Percentiles rank a stretch among this genome's conserved stretches.
phyloP scores from a whole-genome alignment of 176 grass and related monocot genomes.

The Hsuehochloa calcarea region DNA sequence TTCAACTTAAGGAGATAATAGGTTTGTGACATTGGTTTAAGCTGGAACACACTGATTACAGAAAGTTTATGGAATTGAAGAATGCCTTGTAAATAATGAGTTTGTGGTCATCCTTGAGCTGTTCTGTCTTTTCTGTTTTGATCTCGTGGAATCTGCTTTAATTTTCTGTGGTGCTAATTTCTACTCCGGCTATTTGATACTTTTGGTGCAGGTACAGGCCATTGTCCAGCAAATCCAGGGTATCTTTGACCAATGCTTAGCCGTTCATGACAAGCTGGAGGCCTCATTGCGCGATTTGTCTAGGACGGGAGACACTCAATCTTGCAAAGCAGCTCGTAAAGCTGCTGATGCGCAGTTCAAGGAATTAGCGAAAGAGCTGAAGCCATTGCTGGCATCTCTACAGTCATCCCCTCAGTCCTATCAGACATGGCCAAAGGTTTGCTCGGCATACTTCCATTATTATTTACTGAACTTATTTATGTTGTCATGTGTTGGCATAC shows the following conservation, averaged over 20 bases:
- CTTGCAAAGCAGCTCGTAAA: constrained; percentile 85
- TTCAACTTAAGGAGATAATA: neutral
- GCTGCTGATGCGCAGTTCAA: constrained; percentile 87
- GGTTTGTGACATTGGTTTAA: neutral
- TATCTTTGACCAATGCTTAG: constrained; percentile 68
- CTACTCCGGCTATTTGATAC: neutral
- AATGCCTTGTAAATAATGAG: neutral
- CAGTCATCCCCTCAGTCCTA: constrained; percentile 79
- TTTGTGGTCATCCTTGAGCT: neutral
- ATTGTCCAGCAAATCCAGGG: constrained; percentile 73
- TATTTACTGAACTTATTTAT: neutral
- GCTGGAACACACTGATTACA: neutral
- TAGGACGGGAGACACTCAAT: constrained; percentile 75
- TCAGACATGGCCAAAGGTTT: constrained; percentile 89
- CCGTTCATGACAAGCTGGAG: constrained; percentile 81
- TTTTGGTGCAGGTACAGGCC: constrained; percentile 59
- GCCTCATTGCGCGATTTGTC: constrained; percentile 75
- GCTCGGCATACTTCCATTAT: constrained; percentile 4
- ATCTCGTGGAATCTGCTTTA: neutral
- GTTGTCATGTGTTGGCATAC: neutral
- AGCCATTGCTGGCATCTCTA: constrained; percentile 60
- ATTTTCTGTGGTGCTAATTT: neutral
- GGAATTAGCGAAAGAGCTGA: constrained; percentile 84
- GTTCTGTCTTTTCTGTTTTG: neutral
- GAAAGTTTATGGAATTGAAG: neutral